These are phyloP conservation scores for Anisodus tanguticus DNA, from an alignment of 257 asterid genomes.

Conservation along the genomic window DNA sequence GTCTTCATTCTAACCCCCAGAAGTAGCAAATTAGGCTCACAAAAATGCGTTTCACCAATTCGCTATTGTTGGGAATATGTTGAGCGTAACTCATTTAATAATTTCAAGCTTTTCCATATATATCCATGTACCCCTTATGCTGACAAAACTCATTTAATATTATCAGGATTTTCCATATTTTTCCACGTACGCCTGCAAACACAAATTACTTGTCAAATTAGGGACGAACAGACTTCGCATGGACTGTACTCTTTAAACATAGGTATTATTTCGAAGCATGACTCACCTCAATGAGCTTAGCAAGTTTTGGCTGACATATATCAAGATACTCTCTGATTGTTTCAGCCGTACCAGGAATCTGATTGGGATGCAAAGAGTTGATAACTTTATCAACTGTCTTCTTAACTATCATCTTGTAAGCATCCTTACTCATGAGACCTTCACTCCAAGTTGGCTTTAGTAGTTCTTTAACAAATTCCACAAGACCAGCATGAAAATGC, in stretches of 20 bases:
- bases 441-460: conserved; percentile 78
- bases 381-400: conserved; percentile 75
- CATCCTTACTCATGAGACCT: conserved; percentile 80
- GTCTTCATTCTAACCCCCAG: conserved; percentile 16
- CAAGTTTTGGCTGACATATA: conserved; percentile 62
- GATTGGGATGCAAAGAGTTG: conserved; percentile 60
- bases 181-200: conserved; percentile 81
- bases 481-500: conserved; percentile 65
- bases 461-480: conserved; percentile 77
- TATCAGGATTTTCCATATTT: conserved; percentile 64
- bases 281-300: conserved; percentile 87
- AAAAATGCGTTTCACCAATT: conserved; percentile 15
- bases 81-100: conserved; percentile 13
- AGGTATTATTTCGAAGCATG: conserved; percentile 30
- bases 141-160: conserved; percentile 37
- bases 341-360: conserved; percentile 72
- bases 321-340: conserved; percentile 59
- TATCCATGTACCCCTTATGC: conserved; percentile 20
- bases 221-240: conserved; percentile 25
- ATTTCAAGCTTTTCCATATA: conserved; percentile 26
- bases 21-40: conserved; percentile 24
- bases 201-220: conserved; percentile 39
- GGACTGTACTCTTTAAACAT: conserved; percentile 29
- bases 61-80: conserved; percentile 22
- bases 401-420: conserved; percentile 77